Conservation (phyloP, 768 basidiomycete species). For the Tylopilus rubrobrunneus region DNA sequence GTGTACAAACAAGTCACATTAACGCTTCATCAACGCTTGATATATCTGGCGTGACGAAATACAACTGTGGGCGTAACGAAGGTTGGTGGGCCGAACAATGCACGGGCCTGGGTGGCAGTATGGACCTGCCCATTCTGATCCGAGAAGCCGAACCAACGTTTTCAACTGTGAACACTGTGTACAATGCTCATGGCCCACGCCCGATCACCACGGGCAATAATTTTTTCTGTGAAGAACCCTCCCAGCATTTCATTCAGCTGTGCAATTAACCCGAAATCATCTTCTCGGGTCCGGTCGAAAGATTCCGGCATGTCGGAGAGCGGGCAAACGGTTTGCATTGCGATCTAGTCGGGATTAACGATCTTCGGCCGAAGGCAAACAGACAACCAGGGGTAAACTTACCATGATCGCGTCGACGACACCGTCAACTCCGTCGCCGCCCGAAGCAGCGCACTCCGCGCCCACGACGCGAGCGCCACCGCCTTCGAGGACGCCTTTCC, state of each 20-base stretch:
- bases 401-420: conserved; percentile 66
- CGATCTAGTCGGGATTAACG: conserved; percentile 42
- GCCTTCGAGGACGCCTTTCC: conserved; percentile 78
- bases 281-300: conserved; percentile 45
- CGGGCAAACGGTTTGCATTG: conserved; percentile 55
- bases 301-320: conserved; percentile 56
- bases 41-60: neutral
- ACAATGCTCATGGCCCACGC: conserved; percentile 64
- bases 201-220: conserved; percentile 48
- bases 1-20: neutral
- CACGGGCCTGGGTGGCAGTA: neutral
- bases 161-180: conserved; percentile 23
- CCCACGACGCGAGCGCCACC: conserved; percentile 76
- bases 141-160: neutral
- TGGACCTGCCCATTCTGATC: neutral
- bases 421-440: conserved; percentile 34
- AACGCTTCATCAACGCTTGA: too few species aligned
- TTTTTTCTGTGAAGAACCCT: conserved; percentile 53
- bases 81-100: neutral
- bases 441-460: conserved; percentile 47
- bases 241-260: conserved; percentile 57
- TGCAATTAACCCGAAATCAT: conserved; percentile 44
- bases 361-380: neutral
- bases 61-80: too few species aligned
- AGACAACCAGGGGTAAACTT: conserved; percentile 11